Conservation (phyloP, 2,329 filamentous ascomycete genomes). For the Hymenoscyphus repandus region DNA sequence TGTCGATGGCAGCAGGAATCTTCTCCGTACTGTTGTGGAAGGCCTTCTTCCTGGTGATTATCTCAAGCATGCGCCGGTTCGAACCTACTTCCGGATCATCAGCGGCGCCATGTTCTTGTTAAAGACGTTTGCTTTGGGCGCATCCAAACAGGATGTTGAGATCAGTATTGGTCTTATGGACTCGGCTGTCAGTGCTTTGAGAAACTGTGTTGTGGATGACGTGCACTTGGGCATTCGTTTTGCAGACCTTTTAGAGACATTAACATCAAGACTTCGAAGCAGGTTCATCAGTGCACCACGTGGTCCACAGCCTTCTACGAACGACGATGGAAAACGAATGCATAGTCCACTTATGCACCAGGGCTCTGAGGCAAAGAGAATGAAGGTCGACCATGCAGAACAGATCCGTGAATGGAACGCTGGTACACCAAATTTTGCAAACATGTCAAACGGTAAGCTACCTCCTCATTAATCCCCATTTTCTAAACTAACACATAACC, state of each 20-base stretch:
- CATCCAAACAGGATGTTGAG: conserved; percentile 71
- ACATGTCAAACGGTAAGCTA: conserved; percentile 22
- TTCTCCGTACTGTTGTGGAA: conserved; percentile 73
- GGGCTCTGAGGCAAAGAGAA: conserved; percentile 29
- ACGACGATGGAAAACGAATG: conserved; percentile 19
- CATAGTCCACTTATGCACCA: conserved; percentile 29
- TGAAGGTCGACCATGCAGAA: conserved; percentile 22
- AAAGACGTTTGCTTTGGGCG: conserved; percentile 78
- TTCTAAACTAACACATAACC: conserved; percentile 3
- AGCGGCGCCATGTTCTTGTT: conserved; percentile 80
- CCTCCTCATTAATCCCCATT: neutral
- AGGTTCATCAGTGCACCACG: conserved; percentile 64
- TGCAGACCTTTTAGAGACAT: conserved; percentile 72
- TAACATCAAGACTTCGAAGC: conserved; percentile 68
- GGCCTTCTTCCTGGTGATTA: conserved; percentile 69
- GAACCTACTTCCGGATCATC: conserved; percentile 83
- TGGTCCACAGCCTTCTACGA: conserved; percentile 35
- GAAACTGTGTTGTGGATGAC: conserved; percentile 77
- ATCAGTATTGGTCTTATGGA: conserved; percentile 72
- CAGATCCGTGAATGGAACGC: conserved; percentile 29
- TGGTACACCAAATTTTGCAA: conserved; percentile 21
- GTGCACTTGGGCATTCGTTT: conserved; percentile 82
- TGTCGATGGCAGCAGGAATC: conserved; percentile 69
- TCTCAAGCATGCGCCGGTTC: conserved; percentile 75
- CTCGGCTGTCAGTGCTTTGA: conserved; percentile 65